Conservation (phyloP, 768 basidiomycete species). For the Suillus tomentosus region DNA sequence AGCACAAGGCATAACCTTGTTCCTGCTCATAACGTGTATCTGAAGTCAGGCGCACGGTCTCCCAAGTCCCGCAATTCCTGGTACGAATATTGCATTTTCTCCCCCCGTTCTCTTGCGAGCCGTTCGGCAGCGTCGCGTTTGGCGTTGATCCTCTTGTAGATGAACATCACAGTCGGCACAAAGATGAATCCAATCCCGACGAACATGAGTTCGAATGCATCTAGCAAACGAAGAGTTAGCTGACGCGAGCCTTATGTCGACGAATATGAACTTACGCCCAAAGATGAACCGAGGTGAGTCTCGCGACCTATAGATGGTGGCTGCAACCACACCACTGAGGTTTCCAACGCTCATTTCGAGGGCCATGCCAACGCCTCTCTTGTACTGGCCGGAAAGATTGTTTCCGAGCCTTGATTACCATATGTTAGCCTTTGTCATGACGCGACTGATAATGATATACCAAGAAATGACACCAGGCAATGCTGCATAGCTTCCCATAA, state of each 20-base stretch:
- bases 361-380: conserved; percentile 68
- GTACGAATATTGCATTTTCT: conserved; percentile 17
- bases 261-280: conserved; percentile 47
- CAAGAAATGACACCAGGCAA: conserved; percentile 65
- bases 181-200: conserved; percentile 62
- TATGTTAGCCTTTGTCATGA: not conserved
- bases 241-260: not conserved
- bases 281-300: conserved; percentile 61
- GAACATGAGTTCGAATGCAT: conserved; percentile 67
- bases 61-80: conserved; percentile 43
- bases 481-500: conserved; percentile 61
- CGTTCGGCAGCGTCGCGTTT: conserved; percentile 42
- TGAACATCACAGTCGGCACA: conserved; percentile 48
- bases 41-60: conserved; percentile 64
- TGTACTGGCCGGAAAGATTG: conserved; percentile 54
- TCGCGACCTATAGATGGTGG: conserved; percentile 57
- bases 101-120: conserved; percentile 21
- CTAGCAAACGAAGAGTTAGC: conserved; percentile 31
- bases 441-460: conserved; percentile 33
- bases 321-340: conserved; percentile 60
- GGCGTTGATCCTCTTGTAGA: conserved; percentile 58
- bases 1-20: not conserved
- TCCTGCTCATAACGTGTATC: conserved; percentile 49
- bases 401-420: conserved; percentile 10
- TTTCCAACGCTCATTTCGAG: conserved; percentile 70